Percentiles rank a stretch among this genome's conserved stretches.
These are phyloP conservation scores for Suhomyces kilbournensis DNA, from an alignment of 805 yeast species.

Conservation along the genomic window DNA sequence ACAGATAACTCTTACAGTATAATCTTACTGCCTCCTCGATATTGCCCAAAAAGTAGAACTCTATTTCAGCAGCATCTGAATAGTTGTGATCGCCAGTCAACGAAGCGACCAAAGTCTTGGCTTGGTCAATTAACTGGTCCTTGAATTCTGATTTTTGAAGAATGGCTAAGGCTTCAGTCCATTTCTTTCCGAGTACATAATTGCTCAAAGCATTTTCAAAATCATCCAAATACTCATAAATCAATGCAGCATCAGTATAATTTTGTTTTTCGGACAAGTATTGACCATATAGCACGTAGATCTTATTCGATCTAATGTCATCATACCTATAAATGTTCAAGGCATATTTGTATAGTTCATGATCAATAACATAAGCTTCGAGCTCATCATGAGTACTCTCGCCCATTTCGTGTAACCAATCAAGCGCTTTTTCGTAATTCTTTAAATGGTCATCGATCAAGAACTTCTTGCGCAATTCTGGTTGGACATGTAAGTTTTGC, in stretches of 20 bases:
- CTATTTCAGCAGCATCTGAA: slow-evolving; percentile 76
- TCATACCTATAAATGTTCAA: slow-evolving; percentile 60
- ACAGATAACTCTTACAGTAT: slow-evolving; percentile 72
- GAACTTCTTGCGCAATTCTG: slow-evolving; percentile 64
- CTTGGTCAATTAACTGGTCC: slow-evolving; percentile 42
- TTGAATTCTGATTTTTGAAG: slow-evolving; percentile 42
- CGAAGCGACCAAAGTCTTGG: slow-evolving; percentile 57
- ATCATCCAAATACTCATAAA: slow-evolving; percentile 66
- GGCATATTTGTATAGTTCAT: slow-evolving; percentile 69
- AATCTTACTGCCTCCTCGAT: slow-evolving; percentile 59
- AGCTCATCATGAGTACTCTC: slow-evolving; percentile 48
- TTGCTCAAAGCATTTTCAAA: slow-evolving; percentile 63
- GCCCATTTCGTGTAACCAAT: slow-evolving; percentile 54
- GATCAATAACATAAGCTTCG: slow-evolving; percentile 63
- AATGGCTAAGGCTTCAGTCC: slow-evolving; percentile 81
- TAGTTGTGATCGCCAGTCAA: slow-evolving; percentile 70
- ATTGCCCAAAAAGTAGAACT: slow-evolving; percentile 58
- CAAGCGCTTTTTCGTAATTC: slow-evolving; percentile 64
- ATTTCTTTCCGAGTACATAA: slow-evolving; percentile 65
- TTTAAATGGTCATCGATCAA: slow-evolving; percentile 77
- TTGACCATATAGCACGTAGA: slow-evolving; percentile 63
- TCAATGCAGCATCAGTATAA: slow-evolving; percentile 73
- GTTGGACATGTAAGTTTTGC: slow-evolving; percentile 69
- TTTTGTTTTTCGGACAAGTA: slow-evolving; percentile 53
- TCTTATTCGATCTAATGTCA: slow-evolving; percentile 45